Evolutionary conservation across 768 basidiomycete genomes (phyloP).

Genomic region (Termitomyces sp.): DNA sequence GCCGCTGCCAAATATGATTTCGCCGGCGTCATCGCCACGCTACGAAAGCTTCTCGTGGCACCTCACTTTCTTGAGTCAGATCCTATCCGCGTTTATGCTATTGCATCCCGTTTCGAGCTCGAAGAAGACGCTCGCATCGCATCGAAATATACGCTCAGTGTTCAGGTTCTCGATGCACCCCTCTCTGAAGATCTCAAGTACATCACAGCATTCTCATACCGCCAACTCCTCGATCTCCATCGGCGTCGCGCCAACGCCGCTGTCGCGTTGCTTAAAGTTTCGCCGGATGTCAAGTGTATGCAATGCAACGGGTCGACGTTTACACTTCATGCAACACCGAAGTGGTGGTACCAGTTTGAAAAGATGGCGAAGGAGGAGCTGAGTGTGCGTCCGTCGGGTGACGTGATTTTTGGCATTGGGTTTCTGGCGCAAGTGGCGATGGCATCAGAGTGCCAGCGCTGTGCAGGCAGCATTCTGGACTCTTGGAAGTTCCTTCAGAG

Average conservation of each 20-base stretch:
- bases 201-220: slow-evolving; percentile 66
- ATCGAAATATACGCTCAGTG: slow-evolving; percentile 49
- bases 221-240: slow-evolving; percentile 58
- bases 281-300: slow-evolving; percentile 55
- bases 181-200: slow-evolving; percentile 57
- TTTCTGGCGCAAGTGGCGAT: slow-evolving; percentile 51
- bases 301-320: slow-evolving; percentile 53
- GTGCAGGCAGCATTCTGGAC: slow-evolving; percentile 60
- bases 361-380: slow-evolving; percentile 55
- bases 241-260: slow-evolving; percentile 46
- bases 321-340: slow-evolving; percentile 44
- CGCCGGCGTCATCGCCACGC: slow-evolving; percentile 31
- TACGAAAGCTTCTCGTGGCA: slow-evolving; percentile 50
- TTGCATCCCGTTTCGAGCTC: slow-evolving; percentile 61
- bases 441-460: slow-evolving; percentile 52
- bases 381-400: slow-evolving; percentile 46
- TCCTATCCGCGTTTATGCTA: slow-evolving; percentile 64
- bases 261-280: slow-evolving; percentile 36
- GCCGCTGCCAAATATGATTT: slow-evolving; percentile 67
- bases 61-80: slow-evolving; percentile 39
- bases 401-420: slow-evolving; percentile 52
- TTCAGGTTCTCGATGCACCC: slow-evolving; percentile 50
- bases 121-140: slow-evolving; percentile 59
- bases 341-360: slow-evolving; percentile 68
- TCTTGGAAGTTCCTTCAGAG: slow-evolving; percentile 49